A percentile compares a stretch with the other conserved stretches of the same genome.
Conservation (phyloP, 768 basidiomycete species). For the Asterophora lycoperdoides region DNA sequence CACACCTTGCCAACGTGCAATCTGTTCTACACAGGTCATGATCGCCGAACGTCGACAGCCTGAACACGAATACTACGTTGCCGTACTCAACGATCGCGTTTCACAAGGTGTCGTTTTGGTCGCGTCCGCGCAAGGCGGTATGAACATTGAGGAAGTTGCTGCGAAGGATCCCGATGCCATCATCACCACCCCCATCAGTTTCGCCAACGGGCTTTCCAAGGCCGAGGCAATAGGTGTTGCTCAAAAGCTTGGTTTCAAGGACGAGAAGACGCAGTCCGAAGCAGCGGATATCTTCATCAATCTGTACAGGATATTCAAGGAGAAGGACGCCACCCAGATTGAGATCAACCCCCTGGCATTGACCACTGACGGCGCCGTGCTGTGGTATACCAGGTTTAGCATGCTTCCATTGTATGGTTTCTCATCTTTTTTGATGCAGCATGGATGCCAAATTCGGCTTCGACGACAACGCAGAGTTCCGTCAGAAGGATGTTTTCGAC, state of each 20-base stretch:
- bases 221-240: constrained; percentile 73
- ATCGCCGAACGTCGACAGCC: constrained; percentile 92
- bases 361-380: constrained; percentile 84
- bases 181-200: constrained; percentile 90
- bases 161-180: constrained; percentile 92
- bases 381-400: constrained; percentile 58
- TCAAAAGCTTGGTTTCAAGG: constrained; percentile 86
- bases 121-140: constrained; percentile 91
- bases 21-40: constrained; percentile 68
- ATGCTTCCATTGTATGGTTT: constrained; percentile 8
- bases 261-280: constrained; percentile 63
- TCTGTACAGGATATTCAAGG: constrained; percentile 95
- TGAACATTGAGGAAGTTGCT: constrained; percentile 99
- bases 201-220: constrained; percentile 74
- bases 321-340: constrained; percentile 98
- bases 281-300: constrained; percentile 93
- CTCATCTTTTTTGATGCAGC: constrained; percentile 38
- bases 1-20: neutral
- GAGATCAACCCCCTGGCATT: constrained; percentile 99
- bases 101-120: constrained; percentile 90
- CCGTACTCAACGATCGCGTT: constrained; percentile 91
- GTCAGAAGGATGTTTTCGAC: constrained; percentile 84
- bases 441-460: constrained; percentile 99
- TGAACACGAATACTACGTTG: constrained; percentile 96
- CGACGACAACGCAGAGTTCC: constrained; percentile 98